These are phyloP conservation scores for Ajuga chamaepitys DNA, from an alignment of 257 asterid species.

Conservation along the genomic window DNA sequence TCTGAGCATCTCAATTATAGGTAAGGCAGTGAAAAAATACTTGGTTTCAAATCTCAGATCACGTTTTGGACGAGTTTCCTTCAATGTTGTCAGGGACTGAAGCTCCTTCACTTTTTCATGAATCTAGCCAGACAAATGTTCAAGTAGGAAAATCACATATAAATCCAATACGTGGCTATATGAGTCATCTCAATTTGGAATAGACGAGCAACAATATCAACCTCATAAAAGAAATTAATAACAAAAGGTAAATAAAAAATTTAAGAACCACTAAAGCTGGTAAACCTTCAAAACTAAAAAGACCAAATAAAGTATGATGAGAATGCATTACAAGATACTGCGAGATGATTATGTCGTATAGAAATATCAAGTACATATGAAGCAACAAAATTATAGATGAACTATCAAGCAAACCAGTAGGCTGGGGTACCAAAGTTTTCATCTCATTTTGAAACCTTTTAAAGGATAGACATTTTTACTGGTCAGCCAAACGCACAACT, in stretches of 20 bases:
- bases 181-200: conserved; percentile 7
- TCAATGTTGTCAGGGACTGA: conserved; percentile 33
- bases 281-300: not conserved
- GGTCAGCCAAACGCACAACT: not conserved
- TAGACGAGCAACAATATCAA: conserved; percentile 11
- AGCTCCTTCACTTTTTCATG: conserved; percentile 63
- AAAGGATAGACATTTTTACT: not conserved
- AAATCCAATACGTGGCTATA: not conserved
- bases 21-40: conserved; percentile 38
- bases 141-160: conserved; percentile 15
- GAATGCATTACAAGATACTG: not conserved
- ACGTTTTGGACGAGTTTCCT: conserved; percentile 29
- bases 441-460: not conserved
- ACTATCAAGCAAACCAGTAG: not conserved
- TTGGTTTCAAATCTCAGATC: conserved; percentile 39
- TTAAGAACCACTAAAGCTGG: no score
- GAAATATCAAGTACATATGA: not conserved
- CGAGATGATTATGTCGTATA: not conserved
- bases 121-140: conserved; percentile 34
- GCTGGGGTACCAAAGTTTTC: not conserved
- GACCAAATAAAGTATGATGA: not conserved
- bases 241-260: no score
- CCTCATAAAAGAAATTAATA: not conserved
- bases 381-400: not conserved
- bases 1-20: not conserved